Base-by-base conservation (phyloP, 1,139 yeast genomes). In the Debaryomycetaceae sp. region DNA sequence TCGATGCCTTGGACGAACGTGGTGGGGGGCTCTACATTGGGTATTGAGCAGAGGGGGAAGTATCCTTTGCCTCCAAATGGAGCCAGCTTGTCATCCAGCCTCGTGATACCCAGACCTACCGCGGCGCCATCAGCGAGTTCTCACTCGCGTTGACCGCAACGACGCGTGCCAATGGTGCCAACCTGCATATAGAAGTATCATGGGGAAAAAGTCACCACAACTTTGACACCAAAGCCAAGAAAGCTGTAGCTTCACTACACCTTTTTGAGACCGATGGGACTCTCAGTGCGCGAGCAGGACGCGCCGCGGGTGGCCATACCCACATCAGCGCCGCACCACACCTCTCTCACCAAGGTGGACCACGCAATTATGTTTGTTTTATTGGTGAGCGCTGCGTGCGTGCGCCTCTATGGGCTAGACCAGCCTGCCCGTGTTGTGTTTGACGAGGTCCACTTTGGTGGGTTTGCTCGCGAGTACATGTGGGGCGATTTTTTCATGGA, bases 381-480 rank as follows among this genome's bases (percentile, higher is more conserved):
- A 11, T 28, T 49, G 5, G 48, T 54, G 1, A 19, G 47, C 8
- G 51, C 50, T 11, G 40, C 49, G 2, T 30, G 45, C 12, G 43
- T 58, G 12, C 46, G 97, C 43, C 61, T 82, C 34, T 66, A 71
- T 48, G 71, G 72, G 37, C 55, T 91, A 29, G 68, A 75, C 28
- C 54, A 64, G 37, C 98, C 98, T 12, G 58, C 75, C 41, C 73
- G 84, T 25, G 95, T 91, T 29, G 96, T 91, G 20, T 91, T 91
- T 53, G 98, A 91, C 62, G 98, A 91, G 56, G 88, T 79, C 30
- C 88, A 81, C 52, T 58, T 65, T 30, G 63, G 64, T 5, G 54
- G 57, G 6, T 60, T 51, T 39, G 56, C 53, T 2, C 38, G 48
- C 35, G 67, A 71, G 37, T 85, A 83, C 58, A 56, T 66, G 39